Conservation (phyloP, 768 basidiomycete species). For the Floccularia luteovirens region DNA sequence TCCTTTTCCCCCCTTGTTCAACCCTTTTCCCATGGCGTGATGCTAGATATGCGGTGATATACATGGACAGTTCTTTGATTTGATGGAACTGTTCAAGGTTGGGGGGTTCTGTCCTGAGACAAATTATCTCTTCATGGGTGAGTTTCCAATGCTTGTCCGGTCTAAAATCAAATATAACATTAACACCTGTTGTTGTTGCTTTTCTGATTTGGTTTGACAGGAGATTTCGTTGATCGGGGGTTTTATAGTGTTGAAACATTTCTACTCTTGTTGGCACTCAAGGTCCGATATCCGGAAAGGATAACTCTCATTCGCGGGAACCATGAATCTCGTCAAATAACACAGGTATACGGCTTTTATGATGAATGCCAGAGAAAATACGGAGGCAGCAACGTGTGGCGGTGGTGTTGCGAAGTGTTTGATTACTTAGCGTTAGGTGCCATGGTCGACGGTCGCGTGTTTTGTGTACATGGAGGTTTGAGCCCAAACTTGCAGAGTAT, state of each 20-base stretch:
- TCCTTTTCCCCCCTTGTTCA: conserved; percentile 6
- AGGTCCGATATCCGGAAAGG: conserved; percentile 95
- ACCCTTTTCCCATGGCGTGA: background rate
- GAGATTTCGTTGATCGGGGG: conserved; percentile 97
- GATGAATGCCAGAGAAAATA: conserved; percentile 98
- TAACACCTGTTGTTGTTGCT: too few species aligned
- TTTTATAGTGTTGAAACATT: conserved; percentile 98
- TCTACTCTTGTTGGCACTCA: conserved; percentile 87
- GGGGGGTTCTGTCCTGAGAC: conserved; percentile 91
- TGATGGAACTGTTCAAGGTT: conserved; percentile 92
- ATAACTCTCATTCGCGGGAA: conserved; percentile 97
- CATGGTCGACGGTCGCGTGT: conserved; percentile 94
- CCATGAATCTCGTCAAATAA: conserved; percentile 96
- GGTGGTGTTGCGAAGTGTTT: conserved; percentile 98
- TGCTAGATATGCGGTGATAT: conserved; percentile 88
- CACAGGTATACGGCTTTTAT: conserved; percentile 91
- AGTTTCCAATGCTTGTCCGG: conserved; percentile 13
- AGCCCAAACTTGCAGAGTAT: conserved; percentile 82
- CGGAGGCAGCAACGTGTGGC: conserved; percentile 89
- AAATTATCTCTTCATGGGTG: conserved; percentile 95
- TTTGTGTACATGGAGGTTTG: conserved; percentile 95
- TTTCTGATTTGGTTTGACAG: conserved; percentile 42
- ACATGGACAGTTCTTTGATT: conserved; percentile 94
- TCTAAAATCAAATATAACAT: conserved; percentile 8
- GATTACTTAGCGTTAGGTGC: conserved; percentile 94